These are phyloP conservation scores for Botrytis fabae DNA, from an alignment of 2,329 filamentous ascomycete genomes.

Conservation along the genomic window DNA sequence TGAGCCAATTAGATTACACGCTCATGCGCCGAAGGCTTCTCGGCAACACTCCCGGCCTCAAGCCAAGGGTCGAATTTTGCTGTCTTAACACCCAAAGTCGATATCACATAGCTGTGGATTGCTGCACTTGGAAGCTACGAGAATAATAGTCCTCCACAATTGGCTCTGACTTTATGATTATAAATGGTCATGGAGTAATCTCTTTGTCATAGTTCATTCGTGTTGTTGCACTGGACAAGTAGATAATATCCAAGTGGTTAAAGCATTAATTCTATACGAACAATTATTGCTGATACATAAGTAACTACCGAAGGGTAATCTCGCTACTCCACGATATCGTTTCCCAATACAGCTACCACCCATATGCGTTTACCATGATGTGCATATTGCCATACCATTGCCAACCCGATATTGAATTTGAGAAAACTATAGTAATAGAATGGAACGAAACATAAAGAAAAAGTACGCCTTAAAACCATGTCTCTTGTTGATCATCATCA, in stretches of 20 bases:
- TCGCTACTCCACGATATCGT: conserved; percentile 7
- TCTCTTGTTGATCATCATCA: conserved; percentile 42
- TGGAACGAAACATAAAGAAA: conserved; percentile 10
- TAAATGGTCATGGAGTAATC: not conserved
- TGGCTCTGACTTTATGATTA: not conserved
- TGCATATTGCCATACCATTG: conserved; percentile 12
- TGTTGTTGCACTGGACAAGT: not conserved
- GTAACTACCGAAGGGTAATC: not conserved
- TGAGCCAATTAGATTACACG: not conserved
- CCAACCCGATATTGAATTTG: not conserved
- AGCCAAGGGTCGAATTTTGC: not conserved
- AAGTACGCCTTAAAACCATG: not conserved
- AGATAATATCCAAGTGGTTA: not conserved
- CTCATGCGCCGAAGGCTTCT: not conserved
- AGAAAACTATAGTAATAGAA: conserved; percentile 1
- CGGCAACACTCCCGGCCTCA: not conserved
- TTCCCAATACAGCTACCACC: not conserved
- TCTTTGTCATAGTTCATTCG: not conserved
- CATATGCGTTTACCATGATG: conserved; percentile 5
- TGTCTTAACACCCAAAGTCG: not conserved
- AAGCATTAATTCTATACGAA: not conserved
- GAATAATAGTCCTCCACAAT: not conserved
- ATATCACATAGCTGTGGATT: not conserved
- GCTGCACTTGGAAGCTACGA: not conserved
- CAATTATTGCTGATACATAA: not conserved